Conservation (phyloP, 2,329 filamentous ascomycete genomes). For the Dactylonectria macrodidyma region DNA sequence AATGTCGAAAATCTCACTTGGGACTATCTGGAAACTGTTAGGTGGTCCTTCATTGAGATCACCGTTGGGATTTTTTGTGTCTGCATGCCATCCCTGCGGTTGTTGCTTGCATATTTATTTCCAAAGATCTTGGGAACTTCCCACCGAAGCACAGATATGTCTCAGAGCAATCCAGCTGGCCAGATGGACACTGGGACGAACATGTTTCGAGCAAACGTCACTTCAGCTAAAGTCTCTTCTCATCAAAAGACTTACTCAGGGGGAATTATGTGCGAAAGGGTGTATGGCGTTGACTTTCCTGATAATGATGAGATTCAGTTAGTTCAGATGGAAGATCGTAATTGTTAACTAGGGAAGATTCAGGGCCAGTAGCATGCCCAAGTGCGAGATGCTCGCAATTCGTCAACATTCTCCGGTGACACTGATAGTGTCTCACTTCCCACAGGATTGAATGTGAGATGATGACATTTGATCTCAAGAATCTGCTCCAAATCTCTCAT, state of each 20-base stretch:
- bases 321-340: conserved; percentile 48
- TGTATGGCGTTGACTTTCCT: conserved; percentile 53
- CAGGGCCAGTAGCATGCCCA: too few relatives aligned
- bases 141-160: conserved; percentile 45
- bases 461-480: too few relatives aligned
- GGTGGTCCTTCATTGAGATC: conserved; percentile 57
- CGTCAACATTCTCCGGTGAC: too few relatives aligned
- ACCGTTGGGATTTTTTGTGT: conserved; percentile 57
- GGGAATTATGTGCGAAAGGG: conserved; percentile 52
- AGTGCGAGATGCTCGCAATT: too few relatives aligned
- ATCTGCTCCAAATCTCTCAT: too few relatives aligned
- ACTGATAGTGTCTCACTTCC: too few relatives aligned
- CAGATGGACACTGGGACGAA: conserved; percentile 20
- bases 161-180: conserved; percentile 33
- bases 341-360: conserved; percentile 4
- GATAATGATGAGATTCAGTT: conserved; percentile 50
- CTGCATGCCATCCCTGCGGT: conserved; percentile 55
- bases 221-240: conserved; percentile 42
- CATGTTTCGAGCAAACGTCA: conserved; percentile 40
- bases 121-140: conserved; percentile 53
- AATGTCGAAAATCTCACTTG: conserved; percentile 52
- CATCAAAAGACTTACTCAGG: conserved; percentile 31
- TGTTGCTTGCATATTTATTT: conserved; percentile 55
- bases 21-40: conserved; percentile 50
- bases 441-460: too few relatives aligned